Percentiles rank a stretch among this genome's conserved stretches.
Conservation (phyloP, 2,329 filamentous ascomycete species). For the Clarireedia paspali region DNA sequence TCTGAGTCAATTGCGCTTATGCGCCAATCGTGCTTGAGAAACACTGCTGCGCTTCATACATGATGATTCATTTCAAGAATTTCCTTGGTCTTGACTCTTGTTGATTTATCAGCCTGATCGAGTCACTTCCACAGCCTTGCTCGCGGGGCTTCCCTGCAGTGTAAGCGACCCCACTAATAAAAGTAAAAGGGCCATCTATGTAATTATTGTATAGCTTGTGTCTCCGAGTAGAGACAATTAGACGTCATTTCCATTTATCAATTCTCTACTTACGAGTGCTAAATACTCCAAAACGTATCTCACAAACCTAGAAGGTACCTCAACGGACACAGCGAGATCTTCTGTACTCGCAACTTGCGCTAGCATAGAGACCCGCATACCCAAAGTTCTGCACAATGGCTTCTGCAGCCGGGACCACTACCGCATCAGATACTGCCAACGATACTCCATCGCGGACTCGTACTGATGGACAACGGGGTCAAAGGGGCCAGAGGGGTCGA, state of each 20-base stretch:
- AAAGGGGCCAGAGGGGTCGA: conserved; percentile 32
- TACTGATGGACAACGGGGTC: conserved; percentile 31
- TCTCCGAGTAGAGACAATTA: background rate
- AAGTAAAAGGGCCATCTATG: background rate
- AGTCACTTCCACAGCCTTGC: conserved; percentile 3
- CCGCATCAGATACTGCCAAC: background rate
- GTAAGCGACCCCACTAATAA: conserved; percentile 1
- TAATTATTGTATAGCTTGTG: conserved; percentile 2
- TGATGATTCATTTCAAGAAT: background rate
- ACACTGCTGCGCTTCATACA: background rate
- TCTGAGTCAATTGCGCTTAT: background rate
- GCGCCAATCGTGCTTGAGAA: background rate
- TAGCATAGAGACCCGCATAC: background rate
- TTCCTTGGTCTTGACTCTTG: background rate
- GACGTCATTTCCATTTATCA: background rate
- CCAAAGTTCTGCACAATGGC: conserved; percentile 1
- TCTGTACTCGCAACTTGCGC: background rate
- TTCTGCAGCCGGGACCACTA: conserved; percentile 11
- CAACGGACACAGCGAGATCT: background rate
- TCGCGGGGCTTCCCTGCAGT: background rate
- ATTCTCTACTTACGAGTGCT: too few species aligned
- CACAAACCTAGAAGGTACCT: background rate
- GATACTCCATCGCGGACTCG: conserved; percentile 1
- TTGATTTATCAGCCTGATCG: conserved; percentile 3
- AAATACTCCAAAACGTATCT: too few species aligned